A percentile compares a stretch with the other conserved stretches of the same genome.
Evolutionary conservation across 1,139 yeast species (phyloP).

Genomic region (Lodderomyces theae): DNA sequence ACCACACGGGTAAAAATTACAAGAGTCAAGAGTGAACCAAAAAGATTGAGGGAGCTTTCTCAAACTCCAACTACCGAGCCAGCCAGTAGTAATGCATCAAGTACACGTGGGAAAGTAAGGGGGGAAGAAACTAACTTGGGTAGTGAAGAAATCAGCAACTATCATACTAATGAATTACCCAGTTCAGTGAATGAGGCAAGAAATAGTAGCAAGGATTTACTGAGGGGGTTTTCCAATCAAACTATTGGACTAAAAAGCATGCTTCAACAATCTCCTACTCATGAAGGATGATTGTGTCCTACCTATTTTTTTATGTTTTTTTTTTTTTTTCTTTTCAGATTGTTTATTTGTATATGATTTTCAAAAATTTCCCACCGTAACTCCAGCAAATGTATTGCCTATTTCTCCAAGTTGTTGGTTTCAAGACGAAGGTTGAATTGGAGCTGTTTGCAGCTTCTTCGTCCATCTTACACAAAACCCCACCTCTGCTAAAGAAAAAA

Average conservation of each 20-base stretch:
- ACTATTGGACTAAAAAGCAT: neutral
- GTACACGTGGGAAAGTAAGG: neutral
- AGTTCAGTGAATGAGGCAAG: neutral
- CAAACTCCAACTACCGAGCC: conserved; percentile 1
- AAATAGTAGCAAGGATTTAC: neutral
- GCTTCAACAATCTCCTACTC: neutral
- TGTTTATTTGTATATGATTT: neutral
- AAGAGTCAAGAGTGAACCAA: neutral
- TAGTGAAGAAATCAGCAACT: neutral
- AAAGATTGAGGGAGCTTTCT: neutral
- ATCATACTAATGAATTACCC: conserved; percentile 1
- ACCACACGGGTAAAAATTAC: neutral
- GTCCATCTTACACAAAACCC: neutral
- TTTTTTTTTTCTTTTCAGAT: too few relatives aligned
- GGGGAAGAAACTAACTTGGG: neutral
- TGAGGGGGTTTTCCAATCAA: conserved; percentile 1
- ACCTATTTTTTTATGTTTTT: too few relatives aligned
- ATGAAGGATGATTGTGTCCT: neutral
- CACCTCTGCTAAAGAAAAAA: neutral
- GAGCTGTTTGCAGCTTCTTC: too few relatives aligned
- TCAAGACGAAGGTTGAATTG: too few relatives aligned
- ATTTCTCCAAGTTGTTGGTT: too few relatives aligned
- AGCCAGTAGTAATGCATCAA: conserved; percentile 1
- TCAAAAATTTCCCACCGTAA: too few relatives aligned
- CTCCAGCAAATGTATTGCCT: too few relatives aligned